Conservation (phyloP, 108 stramenopile species). For the Cyclostephanos tholiformis region DNA sequence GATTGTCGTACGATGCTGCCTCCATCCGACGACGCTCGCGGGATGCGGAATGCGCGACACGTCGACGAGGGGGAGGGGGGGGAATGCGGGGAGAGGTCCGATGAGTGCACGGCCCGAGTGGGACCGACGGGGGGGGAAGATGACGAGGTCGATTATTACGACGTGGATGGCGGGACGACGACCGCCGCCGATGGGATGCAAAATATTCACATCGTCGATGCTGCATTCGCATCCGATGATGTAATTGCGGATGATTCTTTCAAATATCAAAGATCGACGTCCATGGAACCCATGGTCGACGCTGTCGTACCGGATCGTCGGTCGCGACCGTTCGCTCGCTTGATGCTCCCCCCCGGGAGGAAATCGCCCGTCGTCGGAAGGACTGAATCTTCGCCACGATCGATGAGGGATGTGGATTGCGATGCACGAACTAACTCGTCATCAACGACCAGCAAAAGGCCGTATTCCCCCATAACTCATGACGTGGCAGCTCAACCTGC, state of each 20-base stretch:
- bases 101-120: too few species aligned
- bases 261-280: constrained; percentile 19
- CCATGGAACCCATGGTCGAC: constrained; percentile 23
- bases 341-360: background rate
- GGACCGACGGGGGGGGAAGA: too few species aligned
- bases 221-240: too few species aligned
- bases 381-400: constrained; percentile 1
- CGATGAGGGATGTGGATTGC: background rate
- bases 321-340: background rate
- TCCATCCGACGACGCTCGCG: too few species aligned
- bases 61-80: too few species aligned
- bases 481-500: constrained; percentile 11
- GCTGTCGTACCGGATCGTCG: constrained; percentile 5
- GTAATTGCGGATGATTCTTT: background rate
- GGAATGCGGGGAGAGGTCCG: too few species aligned
- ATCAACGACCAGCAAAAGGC: constrained; percentile 1
- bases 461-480: constrained; percentile 19
- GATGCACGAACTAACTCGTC: background rate
- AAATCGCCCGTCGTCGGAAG: background rate
- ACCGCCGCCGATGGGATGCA: too few species aligned
- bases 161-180: too few species aligned
- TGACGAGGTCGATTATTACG: too few species aligned
- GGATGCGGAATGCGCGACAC: too few species aligned
- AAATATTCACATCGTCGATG: too few species aligned
- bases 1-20: too few species aligned